phyloP scores from a whole-genome alignment of 2,329 filamentous ascomycete genomes.

The Cladosporium oxysporum region DNA sequence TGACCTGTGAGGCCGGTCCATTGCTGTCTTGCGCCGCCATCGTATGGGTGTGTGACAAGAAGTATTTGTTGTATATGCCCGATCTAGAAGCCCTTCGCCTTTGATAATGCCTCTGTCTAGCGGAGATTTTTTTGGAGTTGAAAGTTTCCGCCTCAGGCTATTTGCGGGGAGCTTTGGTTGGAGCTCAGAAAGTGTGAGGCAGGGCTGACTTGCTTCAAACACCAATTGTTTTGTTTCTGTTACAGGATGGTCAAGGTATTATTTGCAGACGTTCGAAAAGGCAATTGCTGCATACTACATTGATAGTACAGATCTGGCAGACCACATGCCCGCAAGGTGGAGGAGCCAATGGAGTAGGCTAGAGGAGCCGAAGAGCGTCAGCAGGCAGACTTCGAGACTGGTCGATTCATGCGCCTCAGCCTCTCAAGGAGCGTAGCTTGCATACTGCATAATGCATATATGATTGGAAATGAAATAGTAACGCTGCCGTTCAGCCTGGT shows the following conservation, averaged over 20 bases:
- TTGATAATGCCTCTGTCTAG: not conserved
- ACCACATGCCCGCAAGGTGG: not conserved
- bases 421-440: not conserved
- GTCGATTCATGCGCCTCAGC: not conserved
- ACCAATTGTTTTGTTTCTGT: not conserved
- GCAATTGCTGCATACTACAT: not conserved
- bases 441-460: not conserved
- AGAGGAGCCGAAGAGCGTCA: not conserved
- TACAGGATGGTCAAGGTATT: not conserved
- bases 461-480: not conserved
- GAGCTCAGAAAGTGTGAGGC: not conserved
- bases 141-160: not conserved
- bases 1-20: constrained; percentile 46
- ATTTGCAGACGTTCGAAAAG: not conserved
- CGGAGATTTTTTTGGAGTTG: constrained; percentile 20
- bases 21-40: constrained; percentile 8
- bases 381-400: not conserved
- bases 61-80: not conserved
- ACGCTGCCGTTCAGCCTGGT: not conserved
- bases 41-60: not conserved
- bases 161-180: not conserved
- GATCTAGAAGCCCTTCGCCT: constrained; percentile 9
- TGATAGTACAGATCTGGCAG: not conserved
- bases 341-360: not conserved
- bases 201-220: not conserved